Evolutionary conservation across 192 early-diverging fungal species (phyloP).

Genomic region (Coemansia reversa): DNA sequence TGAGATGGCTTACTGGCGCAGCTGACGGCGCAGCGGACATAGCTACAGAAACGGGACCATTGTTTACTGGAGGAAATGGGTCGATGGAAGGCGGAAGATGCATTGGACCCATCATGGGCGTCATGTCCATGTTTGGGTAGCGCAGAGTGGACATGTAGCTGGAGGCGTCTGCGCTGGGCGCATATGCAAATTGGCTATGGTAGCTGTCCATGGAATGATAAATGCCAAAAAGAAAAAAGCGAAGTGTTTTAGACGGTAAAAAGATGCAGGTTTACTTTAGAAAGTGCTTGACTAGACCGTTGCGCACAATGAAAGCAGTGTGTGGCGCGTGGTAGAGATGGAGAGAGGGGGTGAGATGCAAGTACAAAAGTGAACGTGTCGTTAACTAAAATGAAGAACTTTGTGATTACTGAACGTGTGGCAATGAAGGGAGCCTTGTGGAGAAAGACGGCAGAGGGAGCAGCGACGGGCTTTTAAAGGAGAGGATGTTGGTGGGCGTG

Average conservation of each 20-base stretch:
- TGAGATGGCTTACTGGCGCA: constrained; percentile 4
- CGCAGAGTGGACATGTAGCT: constrained; percentile 34
- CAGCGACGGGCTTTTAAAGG: constrained; percentile 10
- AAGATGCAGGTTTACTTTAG: constrained; percentile 4
- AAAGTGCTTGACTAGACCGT: not conserved
- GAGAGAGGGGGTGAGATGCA: constrained; percentile 5
- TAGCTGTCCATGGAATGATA: constrained; percentile 41
- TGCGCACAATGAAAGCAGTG: constrained; percentile 7
- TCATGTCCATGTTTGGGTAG: constrained; percentile 35
- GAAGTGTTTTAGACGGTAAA: constrained; percentile 1
- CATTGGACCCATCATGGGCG: constrained; percentile 42
- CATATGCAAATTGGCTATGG: constrained; percentile 51
- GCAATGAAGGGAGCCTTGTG: not conserved
- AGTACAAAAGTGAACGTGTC: constrained; percentile 8
- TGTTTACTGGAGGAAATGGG: constrained; percentile 4
- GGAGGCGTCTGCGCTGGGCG: constrained; percentile 33
- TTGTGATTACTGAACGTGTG: constrained; percentile 8
- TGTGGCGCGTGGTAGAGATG: not conserved
- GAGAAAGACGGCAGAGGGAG: not conserved
- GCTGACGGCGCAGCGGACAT: constrained; percentile 3
- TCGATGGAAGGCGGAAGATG: constrained; percentile 14
- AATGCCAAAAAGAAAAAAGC: not conserved
- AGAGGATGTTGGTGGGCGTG: too few relatives aligned
- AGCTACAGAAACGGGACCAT: not conserved
- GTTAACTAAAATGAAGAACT: constrained; percentile 11